Evolutionary conservation across 2,329 filamentous ascomycete species (phyloP), one percentile per base, ranked within the genome.

Genomic region (Myriosclerotinia duriaeana): DNA sequence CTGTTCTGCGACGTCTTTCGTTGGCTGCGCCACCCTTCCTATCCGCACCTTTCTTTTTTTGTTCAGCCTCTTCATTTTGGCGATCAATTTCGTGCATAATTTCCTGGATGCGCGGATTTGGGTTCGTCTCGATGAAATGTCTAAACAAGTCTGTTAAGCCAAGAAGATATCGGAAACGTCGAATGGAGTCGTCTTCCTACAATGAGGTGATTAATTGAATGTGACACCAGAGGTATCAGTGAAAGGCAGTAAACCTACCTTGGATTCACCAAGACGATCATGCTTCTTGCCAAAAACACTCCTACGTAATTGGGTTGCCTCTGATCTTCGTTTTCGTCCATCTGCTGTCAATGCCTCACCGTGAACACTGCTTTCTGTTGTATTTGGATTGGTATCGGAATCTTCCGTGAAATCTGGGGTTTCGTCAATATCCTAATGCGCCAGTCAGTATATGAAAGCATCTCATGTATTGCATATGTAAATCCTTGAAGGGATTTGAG

Each of bases 121-220:
- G 94, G 76, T 97, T 99, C 11, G 93, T 92, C 76, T 98, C 93
- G 80, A 99, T 99, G 78, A 99, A 99, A 80, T 99, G 95, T 71
- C 96, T 92, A 82, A 99, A 99, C 26, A 99, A 84, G 75, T 99
- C 95, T 20, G 95, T 99, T 63, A 99, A 83, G 36, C 96, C 96
- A 17, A 99, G 85, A 1, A 99, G 85, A 77, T 99, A 99, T 70
- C 93, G 89, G 78, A 99, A 99, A 77, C 95, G 86, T 73, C 94
- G 88, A 75, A 98, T 92, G 0, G 92, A 96, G 76, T 98, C 94
- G 82, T 97, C 92, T 81, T 97, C 94, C 91, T 94, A 65, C 50
- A 69, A 61, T 34, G 12, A 22, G n/a, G 12, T 7, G 44, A 20
- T 22, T n/a, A 64, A 46, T 55, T 9, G 61, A 59, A 53, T 67